These are phyloP conservation scores for Blastobotrys malaysiensis DNA, from an alignment of 1,139 yeast genomes.

Conservation along the genomic window DNA sequence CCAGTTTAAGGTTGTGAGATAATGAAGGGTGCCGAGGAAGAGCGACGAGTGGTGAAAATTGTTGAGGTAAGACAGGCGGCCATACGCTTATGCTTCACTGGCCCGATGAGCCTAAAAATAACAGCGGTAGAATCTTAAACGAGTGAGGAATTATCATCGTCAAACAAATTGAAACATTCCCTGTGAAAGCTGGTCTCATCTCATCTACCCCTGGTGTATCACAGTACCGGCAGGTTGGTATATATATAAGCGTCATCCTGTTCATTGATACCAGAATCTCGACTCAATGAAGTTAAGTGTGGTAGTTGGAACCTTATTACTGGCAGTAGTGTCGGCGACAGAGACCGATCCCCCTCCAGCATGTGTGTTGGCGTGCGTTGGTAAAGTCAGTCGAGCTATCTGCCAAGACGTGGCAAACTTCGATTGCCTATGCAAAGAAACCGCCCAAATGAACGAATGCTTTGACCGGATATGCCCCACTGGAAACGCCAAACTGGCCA, in stretches of 20 bases:
- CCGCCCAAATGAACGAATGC: background rate
- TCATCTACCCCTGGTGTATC: background rate
- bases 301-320: background rate
- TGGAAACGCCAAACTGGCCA: background rate
- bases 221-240: background rate
- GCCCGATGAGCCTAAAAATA: background rate
- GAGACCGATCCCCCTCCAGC: background rate
- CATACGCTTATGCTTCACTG: no score
- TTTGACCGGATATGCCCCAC: background rate
- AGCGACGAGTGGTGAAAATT: no score
- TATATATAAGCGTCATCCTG: no score
- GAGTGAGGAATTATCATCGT: background rate
- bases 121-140: background rate
- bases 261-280: background rate
- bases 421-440: background rate
- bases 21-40: no score
- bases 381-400: background rate
- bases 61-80: no score
- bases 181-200: background rate
- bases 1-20: no score
- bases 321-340: background rate
- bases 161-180: background rate
- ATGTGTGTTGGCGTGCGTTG: background rate
- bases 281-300: background rate
- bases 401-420: background rate